phyloP scores from a whole-genome alignment of 768 basidiomycete genomes.

The Russula emetica region DNA sequence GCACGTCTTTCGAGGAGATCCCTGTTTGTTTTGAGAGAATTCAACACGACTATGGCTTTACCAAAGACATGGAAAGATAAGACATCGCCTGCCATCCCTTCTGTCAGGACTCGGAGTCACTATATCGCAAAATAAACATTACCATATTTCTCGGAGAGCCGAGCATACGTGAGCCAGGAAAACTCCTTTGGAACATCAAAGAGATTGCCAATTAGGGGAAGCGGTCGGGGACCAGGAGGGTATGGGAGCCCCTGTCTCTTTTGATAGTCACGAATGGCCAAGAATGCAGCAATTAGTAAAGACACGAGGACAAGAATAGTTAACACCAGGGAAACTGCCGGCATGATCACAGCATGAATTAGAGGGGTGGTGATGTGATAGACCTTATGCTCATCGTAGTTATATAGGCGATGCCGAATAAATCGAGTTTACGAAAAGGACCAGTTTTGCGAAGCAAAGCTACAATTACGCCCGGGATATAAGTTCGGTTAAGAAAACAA shows the following conservation, averaged over 20 bases:
- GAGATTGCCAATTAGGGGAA: constrained; percentile 16
- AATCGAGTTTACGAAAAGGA: too few relatives aligned
- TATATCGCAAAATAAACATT: neutral
- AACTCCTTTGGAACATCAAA: constrained; percentile 10
- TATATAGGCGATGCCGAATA: too few relatives aligned
- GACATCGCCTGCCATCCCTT: constrained; percentile 1
- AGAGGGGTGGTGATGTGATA: too few relatives aligned
- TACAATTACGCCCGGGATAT: too few relatives aligned
- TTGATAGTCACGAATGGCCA: neutral
- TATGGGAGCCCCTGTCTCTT: constrained; percentile 1
- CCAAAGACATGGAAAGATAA: constrained; percentile 9
- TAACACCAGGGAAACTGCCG: too few relatives aligned
- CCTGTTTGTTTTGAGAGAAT: neutral
- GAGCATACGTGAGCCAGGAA: constrained; percentile 6
- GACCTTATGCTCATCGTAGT: too few relatives aligned
- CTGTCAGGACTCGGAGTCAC: neutral
- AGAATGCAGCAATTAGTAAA: neutral
- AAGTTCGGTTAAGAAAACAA: too few relatives aligned
- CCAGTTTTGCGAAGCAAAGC: too few relatives aligned
- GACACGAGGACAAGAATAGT: neutral
- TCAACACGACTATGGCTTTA: constrained; percentile 7
- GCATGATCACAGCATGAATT: neutral
- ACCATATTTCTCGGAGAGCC: constrained; percentile 7
- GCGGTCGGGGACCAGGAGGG: constrained; percentile 14
- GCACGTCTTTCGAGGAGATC: constrained; percentile 12